Percentiles rank a stretch among this genome's conserved stretches.
phyloP scores from a whole-genome alignment of 495 filamentous ascomycete genomes.

The Umbilicaria muhlenbergii region DNA sequence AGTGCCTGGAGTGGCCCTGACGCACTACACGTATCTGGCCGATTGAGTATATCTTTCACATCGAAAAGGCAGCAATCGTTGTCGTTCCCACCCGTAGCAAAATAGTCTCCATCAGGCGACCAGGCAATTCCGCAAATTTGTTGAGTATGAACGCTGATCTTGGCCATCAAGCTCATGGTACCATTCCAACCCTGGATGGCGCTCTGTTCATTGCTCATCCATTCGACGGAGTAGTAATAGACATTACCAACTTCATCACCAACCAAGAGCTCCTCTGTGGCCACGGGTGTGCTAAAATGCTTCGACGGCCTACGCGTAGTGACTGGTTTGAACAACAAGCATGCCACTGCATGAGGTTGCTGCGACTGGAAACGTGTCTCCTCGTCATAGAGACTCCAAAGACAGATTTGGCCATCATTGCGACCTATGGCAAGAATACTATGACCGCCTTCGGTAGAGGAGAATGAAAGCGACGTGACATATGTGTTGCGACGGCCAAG shows the following conservation, averaged over 20 bases:
- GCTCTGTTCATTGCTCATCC: slow-evolving; percentile 36
- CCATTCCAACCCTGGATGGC: slow-evolving; percentile 54
- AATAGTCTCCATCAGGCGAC: slow-evolving; percentile 58
- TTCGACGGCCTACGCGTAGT: slow-evolving; percentile 27
- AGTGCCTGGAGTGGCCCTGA: slow-evolving; percentile 4
- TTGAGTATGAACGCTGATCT: slow-evolving; percentile 67
- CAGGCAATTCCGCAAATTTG: slow-evolving; percentile 88
- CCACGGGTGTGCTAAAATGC: slow-evolving; percentile 15
- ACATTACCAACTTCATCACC: slow-evolving; percentile 78
- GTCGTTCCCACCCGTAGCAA: slow-evolving; percentile 88
- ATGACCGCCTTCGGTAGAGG: slow-evolving; percentile 57
- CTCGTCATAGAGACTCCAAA: slow-evolving; percentile 45
- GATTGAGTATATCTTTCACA: slow-evolving; percentile 36
- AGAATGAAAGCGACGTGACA: slow-evolving; percentile 80
- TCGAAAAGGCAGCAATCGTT: slow-evolving; percentile 78
- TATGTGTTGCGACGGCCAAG: slow-evolving; percentile 27
- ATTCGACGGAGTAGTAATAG: slow-evolving; percentile 83
- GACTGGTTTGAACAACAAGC: slow-evolving; percentile 50
- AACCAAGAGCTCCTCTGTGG: slow-evolving; percentile 67
- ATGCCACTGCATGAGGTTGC: slow-evolving; percentile 58
- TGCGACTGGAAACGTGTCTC: slow-evolving; percentile 55
- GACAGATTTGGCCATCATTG: slow-evolving; percentile 45
- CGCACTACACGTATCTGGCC: neutral
- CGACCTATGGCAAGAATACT: slow-evolving; percentile 77
- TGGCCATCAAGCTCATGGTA: slow-evolving; percentile 58